These are phyloP conservation scores for Melocanna baccifera DNA, from an alignment of 176 grass and related monocot genomes.

Conservation along the genomic window DNA sequence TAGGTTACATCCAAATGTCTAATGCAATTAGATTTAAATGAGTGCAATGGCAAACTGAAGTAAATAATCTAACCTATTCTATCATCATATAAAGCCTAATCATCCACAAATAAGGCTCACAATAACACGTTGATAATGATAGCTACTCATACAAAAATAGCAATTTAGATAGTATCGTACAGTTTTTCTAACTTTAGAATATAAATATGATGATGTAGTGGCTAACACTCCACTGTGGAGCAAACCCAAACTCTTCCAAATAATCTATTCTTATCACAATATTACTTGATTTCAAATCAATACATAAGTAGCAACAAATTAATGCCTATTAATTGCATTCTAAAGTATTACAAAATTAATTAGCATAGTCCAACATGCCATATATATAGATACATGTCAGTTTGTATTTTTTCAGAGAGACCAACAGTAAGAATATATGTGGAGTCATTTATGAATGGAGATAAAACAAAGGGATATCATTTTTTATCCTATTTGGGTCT, in stretches of 20 bases:
- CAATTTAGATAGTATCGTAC: not conserved
- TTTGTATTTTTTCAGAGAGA: not conserved
- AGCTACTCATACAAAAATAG: not conserved
- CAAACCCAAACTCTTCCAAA: not conserved
- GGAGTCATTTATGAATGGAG: not conserved
- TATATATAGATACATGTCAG: not conserved
- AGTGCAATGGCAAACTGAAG: not conserved
- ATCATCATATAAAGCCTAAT: not conserved
- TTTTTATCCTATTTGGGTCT: not conserved
- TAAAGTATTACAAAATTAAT: not conserved
- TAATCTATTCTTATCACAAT: not conserved
- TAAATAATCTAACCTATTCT: not conserved
- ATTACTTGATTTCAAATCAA: not conserved
- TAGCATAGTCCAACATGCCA: not conserved
- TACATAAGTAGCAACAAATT: not conserved
- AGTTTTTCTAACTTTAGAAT: not conserved
- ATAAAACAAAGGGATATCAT: not conserved
- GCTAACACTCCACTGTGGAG: not conserved
- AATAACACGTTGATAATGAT: not conserved
- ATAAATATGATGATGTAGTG: not conserved
- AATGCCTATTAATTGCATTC: constrained; percentile 14
- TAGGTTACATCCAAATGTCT: not conserved
- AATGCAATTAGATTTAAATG: not conserved
- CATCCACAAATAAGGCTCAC: not conserved
- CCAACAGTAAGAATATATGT: not conserved